Evolutionary conservation across 163 green algal genomes (phyloP), one percentile per base, ranked within the genome.

Genomic region (Chlamydomonas reinhardtii): DNA sequence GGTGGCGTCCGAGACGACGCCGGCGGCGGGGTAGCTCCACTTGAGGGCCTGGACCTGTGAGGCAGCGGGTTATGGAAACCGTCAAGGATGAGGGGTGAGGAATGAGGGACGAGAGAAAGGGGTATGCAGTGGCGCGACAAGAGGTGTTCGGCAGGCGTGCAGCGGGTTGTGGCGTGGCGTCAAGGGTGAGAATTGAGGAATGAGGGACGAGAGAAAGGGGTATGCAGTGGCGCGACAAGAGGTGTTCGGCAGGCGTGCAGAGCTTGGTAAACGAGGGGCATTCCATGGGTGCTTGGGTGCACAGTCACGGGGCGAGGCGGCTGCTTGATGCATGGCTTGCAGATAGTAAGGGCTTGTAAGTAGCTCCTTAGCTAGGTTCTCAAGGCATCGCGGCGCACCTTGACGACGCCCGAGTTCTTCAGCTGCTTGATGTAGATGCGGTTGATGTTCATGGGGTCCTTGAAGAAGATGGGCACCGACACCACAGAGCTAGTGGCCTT

Each of bases 401-500:
- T 62, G 39, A 76, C 9, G 39, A 82, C 59, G 29, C 75, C 75
- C 11, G 62, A 32, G 27, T 69, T 69, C 62, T 69, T 69, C 12
- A 69, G 62, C 62, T 69, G 20, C n/a, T 73, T 82, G 20, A 82
- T 22, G 59, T 34, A 82, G 24, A 82, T 71, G 15, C 32, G 19
- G n/a, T 34, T 37, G 34, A 82, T 61, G 59, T 82, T 61, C 19
- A 73, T 35, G 14, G 75, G 75, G 16, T 82, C 75, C 24, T 73
- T 73, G 59, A 82, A 82, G 32, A 82, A 82, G 9, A 82, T 15
- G 14, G 59, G 59, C 0, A 82, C 59, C 0, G 17, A 59, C 16
- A 72, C 24, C 2, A 71, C 19, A 24, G 14, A 27, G 25, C 2
- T 9, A 25, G 59, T 37, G 16, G 59, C 75, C 59, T 82, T 82